These are phyloP conservation scores for Thecaphora frezii DNA, from an alignment of 1,284 basidiomycete genomes.

Conservation along the genomic window DNA sequence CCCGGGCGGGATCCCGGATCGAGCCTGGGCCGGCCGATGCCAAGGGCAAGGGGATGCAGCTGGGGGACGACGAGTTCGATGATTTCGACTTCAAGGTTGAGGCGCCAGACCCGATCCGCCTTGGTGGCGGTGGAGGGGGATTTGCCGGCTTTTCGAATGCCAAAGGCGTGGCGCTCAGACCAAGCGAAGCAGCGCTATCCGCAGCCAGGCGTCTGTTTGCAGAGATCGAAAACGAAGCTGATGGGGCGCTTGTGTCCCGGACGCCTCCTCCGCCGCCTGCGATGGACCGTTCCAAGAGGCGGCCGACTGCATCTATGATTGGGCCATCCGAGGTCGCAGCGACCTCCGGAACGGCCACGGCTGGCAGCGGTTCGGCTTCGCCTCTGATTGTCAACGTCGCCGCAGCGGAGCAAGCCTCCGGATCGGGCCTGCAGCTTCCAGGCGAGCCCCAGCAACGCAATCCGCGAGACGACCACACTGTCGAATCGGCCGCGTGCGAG, in stretches of 20 bases:
- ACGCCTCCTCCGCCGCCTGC: not conserved
- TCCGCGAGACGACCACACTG: no score
- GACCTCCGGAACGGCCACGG: no score
- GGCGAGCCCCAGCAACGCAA: no score
- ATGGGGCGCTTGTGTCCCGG: not conserved
- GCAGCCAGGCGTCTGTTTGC: constrained; percentile 18
- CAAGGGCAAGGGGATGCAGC: not conserved
- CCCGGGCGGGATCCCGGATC: no score
- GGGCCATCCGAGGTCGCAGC: not conserved
- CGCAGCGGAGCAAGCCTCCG: no score
- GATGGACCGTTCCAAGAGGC: not conserved
- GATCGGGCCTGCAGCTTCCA: no score
- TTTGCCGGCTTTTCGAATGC: constrained; percentile 31
- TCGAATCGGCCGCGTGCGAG: no score
- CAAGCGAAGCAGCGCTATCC: constrained; percentile 23
- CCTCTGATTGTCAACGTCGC: no score
- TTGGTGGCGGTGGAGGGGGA: not conserved
- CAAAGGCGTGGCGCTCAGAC: constrained; percentile 8
- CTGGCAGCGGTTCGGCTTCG: no score
- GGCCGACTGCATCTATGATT: no score
- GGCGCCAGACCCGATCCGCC: not conserved
- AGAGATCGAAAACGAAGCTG: constrained; percentile 15
- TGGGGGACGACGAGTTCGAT: not conserved
- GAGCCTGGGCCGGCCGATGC: not conserved
- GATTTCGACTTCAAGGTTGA: not conserved